Evolutionary conservation across 441 rosid species (phyloP).

Genomic region (Syzygium syzygioides): DNA sequence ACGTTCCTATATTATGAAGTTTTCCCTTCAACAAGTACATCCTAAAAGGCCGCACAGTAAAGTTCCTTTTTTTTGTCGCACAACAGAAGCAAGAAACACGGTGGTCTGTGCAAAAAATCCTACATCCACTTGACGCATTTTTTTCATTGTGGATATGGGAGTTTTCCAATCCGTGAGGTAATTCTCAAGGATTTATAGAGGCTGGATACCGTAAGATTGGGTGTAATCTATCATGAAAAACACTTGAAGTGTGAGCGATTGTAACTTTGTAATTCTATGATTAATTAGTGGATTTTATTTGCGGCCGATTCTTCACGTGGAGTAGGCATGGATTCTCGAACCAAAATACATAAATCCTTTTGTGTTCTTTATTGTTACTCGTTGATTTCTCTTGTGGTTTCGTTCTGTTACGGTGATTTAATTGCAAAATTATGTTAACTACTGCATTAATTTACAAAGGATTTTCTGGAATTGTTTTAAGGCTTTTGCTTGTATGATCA

Average conservation of each 20-base stretch:
- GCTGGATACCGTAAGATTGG: neutral
- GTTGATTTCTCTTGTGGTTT: neutral
- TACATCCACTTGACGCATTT: neutral
- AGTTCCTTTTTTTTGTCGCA: neutral
- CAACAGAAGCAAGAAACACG: neutral
- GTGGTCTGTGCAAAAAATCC: neutral
- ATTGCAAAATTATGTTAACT: too few relatives aligned
- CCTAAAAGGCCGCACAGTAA: neutral
- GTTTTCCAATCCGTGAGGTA: neutral
- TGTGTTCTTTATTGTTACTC: neutral
- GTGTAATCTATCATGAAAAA: neutral
- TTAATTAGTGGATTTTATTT: fast-evolving
- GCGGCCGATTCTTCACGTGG: fast-evolving
- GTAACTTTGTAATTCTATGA: neutral
- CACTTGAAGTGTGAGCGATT: neutral
- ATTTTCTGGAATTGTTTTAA: neutral
- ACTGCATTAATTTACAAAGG: fast-evolving
- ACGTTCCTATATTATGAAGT: too few relatives aligned
- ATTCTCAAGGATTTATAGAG: neutral
- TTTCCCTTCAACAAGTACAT: too few relatives aligned
- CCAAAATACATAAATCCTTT: neutral
- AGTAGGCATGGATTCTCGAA: fast-evolving
- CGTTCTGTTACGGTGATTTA: neutral
- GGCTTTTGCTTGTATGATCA: fast-evolving
- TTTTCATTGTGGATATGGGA: neutral